A percentile compares a stretch with the other conserved stretches of the same genome.
Conservation (phyloP, 176 grass and related monocot species). For the Otatea glauca region DNA sequence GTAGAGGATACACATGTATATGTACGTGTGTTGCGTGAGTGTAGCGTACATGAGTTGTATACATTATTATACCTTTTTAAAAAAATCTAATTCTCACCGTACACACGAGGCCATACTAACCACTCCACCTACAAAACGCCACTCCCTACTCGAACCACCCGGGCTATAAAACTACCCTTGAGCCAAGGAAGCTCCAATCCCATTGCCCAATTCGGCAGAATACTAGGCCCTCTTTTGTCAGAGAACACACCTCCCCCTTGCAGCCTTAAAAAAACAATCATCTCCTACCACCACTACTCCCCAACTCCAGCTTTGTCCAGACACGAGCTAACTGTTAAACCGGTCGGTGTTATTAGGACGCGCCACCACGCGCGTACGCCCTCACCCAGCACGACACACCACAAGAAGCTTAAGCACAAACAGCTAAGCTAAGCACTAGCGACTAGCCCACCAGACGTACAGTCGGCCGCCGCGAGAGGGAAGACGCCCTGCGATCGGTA, state of each 20-base stretch:
- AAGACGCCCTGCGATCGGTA: conserved; percentile 8
- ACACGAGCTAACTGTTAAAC: conserved; percentile 21
- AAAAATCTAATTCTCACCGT: no score
- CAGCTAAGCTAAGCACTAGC: background rate
- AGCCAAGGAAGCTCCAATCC: background rate
- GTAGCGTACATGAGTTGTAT: no score
- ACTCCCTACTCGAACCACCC: background rate
- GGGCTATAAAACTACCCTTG: conserved; percentile 11
- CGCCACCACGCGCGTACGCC: background rate
- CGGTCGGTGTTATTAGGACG: background rate
- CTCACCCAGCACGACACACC: background rate
- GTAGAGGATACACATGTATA: no score
- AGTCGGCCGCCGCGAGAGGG: background rate
- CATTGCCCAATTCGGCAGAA: background rate
- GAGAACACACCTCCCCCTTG: background rate
- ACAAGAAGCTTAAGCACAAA: background rate
- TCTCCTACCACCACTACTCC: background rate
- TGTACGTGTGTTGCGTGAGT: no score
- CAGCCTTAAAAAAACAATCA: background rate
- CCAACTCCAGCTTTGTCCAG: conserved; percentile 39
- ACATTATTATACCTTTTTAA: no score
- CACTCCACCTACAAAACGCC: background rate
- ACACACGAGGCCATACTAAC: no score
- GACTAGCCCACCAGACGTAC: background rate
- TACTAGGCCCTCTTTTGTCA: conserved; percentile 31